phyloP scores from a whole-genome alignment of 2,329 filamentous ascomycete genomes.

The Parastagonospora nodorum region DNA sequence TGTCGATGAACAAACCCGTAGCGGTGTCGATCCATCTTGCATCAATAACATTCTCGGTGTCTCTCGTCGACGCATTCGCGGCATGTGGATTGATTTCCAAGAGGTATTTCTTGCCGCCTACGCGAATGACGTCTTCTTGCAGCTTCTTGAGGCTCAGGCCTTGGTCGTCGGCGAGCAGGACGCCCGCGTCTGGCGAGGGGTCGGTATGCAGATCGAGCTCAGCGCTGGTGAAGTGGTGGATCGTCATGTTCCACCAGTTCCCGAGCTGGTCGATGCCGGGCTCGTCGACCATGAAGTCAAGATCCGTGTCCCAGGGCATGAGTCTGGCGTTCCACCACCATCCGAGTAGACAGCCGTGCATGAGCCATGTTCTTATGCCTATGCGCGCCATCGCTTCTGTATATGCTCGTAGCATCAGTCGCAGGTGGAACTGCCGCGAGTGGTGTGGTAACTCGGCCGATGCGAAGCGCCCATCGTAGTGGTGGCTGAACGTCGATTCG shows the following conservation, averaged over 20 bases:
- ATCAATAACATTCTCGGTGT: constrained; percentile 62
- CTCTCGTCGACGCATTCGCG: constrained; percentile 49
- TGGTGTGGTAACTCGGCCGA: constrained; percentile 51
- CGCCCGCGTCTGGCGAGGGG: background rate
- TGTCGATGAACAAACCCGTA: constrained; percentile 66
- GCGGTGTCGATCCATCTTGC: constrained; percentile 65
- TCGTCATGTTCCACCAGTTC: constrained; percentile 66
- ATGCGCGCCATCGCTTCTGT: constrained; percentile 61
- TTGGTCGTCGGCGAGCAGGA: background rate
- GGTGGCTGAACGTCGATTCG: constrained; percentile 54
- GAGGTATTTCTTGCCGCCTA: constrained; percentile 52
- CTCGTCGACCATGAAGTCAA: constrained; percentile 65
- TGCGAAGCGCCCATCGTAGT: constrained; percentile 64
- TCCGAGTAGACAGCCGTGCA: constrained; percentile 65
- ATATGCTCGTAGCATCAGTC: constrained; percentile 60
- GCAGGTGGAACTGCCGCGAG: constrained; percentile 55
- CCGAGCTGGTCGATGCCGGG: constrained; percentile 61
- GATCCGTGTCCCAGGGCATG: constrained; percentile 66
- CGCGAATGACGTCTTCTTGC: constrained; percentile 12
- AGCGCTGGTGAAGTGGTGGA: constrained; percentile 48
- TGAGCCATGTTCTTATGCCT: constrained; percentile 65
- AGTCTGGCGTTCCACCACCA: constrained; percentile 69
- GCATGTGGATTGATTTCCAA: constrained; percentile 66
- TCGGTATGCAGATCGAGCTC: background rate
- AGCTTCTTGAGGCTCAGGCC: constrained; percentile 24